These are phyloP conservation scores for Lophium mytilinum DNA, from an alignment of 495 filamentous ascomycete genomes.

Conservation along the genomic window DNA sequence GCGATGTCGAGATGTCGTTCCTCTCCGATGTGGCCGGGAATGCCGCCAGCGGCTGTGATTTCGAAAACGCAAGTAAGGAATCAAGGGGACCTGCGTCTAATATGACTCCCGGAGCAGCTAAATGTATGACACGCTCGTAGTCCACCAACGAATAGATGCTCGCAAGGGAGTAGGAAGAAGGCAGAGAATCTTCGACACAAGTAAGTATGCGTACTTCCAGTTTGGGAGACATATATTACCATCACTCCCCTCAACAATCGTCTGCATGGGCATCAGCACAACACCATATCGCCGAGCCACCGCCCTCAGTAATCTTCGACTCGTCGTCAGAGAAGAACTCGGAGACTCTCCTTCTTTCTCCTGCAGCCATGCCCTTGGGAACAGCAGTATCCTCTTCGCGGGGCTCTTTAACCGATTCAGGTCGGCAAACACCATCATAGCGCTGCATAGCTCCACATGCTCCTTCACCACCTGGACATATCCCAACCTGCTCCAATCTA, in stretches of 20 bases:
- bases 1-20: conserved; percentile 18
- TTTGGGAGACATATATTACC: conserved; percentile 9
- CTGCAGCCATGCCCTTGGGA: conserved; percentile 37
- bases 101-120: conserved; percentile 37
- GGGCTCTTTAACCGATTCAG: conserved; percentile 37
- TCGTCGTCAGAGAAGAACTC: conserved; percentile 33
- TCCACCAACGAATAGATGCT: conserved; percentile 34
- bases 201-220: background rate
- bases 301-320: conserved; percentile 34
- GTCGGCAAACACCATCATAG: conserved; percentile 41
- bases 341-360: conserved; percentile 12
- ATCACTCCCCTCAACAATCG: conserved; percentile 24
- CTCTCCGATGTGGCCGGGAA: conserved; percentile 28
- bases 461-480: conserved; percentile 39
- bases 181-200: conserved; percentile 12
- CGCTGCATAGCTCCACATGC: conserved; percentile 39
- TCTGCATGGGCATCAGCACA: conserved; percentile 35
- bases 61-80: conserved; percentile 35
- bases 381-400: conserved; percentile 38
- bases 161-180: conserved; percentile 33
- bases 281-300: conserved; percentile 39
- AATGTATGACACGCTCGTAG: conserved; percentile 38
- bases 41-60: conserved; percentile 27
- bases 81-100: conserved; percentile 38
- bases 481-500: conserved; percentile 36